A percentile compares a stretch with the other conserved stretches of the same genome.
Evolutionary conservation across 192 early-diverging fungal species (phyloP).

Genomic region (Obelidium mucronatum): DNA sequence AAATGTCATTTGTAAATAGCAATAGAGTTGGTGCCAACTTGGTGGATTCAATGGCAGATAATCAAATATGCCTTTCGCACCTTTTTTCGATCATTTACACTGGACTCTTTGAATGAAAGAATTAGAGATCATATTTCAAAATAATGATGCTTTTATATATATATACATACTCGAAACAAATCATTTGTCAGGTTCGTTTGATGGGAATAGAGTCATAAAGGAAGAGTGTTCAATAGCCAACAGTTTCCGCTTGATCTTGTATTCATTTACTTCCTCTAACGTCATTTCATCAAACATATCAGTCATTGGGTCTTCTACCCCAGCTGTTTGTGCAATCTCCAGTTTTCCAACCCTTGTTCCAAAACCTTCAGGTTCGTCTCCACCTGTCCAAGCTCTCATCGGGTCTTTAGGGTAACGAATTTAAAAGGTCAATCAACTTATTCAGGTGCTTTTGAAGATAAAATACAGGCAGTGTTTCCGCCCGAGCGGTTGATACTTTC

Average conservation of each 20-base stretch:
- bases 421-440: neutral
- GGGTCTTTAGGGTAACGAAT: neutral
- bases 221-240: neutral
- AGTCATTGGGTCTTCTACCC: neutral
- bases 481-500: too few relatives aligned
- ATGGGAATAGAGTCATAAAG: too few relatives aligned
- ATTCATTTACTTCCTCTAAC: neutral
- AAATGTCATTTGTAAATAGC: too few relatives aligned
- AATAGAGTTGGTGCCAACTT: too few relatives aligned
- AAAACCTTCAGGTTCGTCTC: neutral
- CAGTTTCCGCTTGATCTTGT: neutral
- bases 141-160: too few relatives aligned
- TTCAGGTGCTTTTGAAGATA: neutral
- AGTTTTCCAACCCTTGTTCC: neutral
- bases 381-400: neutral
- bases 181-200: too few relatives aligned
- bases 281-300: neutral
- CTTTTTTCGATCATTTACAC: too few relatives aligned
- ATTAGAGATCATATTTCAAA: too few relatives aligned
- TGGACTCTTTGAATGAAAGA: too few relatives aligned
- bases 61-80: too few relatives aligned
- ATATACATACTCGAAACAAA: too few relatives aligned
- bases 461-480: neutral
- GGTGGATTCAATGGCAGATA: too few relatives aligned
- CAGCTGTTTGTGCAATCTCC: neutral